A percentile compares a stretch with the other conserved stretches of the same genome.
phyloP scores from a whole-genome alignment of 495 filamentous ascomycete species.

The Wilcoxina mikolae region DNA sequence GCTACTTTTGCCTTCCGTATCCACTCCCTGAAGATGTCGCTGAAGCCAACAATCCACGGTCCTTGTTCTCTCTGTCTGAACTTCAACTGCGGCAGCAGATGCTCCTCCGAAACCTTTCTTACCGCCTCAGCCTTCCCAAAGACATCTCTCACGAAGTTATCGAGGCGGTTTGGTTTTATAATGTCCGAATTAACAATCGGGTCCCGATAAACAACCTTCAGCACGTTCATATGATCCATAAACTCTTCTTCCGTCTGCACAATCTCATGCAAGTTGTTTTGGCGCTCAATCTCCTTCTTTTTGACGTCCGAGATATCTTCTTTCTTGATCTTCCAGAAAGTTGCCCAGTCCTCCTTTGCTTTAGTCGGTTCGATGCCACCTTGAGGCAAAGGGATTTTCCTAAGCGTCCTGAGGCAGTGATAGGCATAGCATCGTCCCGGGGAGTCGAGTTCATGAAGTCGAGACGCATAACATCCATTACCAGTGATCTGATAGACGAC shows the following conservation, averaged over 20 bases:
- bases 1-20: constrained; percentile 79
- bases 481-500: constrained; percentile 91
- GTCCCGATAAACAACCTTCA: constrained; percentile 77
- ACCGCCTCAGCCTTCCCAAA: constrained; percentile 86
- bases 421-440: constrained; percentile 80
- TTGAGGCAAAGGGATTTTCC: constrained; percentile 64
- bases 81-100: constrained; percentile 87
- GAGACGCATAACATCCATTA: constrained; percentile 75
- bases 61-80: constrained; percentile 96
- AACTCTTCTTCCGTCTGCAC: constrained; percentile 83
- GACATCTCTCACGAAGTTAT: constrained; percentile 65
- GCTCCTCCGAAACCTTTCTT: constrained; percentile 82
- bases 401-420: constrained; percentile 84
- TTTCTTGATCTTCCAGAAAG: constrained; percentile 75
- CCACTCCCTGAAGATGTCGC: constrained; percentile 97
- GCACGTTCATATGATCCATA: constrained; percentile 72
- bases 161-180: constrained; percentile 55
- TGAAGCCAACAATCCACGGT: constrained; percentile 84
- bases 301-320: constrained; percentile 50
- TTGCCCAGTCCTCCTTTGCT: constrained; percentile 68
- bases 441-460: constrained; percentile 57
- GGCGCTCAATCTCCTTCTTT: constrained; percentile 82
- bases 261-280: constrained; percentile 92
- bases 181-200: constrained; percentile 58
- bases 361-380: constrained; percentile 41